These are phyloP conservation scores for Grifola frondosa DNA, from an alignment of 1,284 basidiomycete species.

Conservation along the genomic window DNA sequence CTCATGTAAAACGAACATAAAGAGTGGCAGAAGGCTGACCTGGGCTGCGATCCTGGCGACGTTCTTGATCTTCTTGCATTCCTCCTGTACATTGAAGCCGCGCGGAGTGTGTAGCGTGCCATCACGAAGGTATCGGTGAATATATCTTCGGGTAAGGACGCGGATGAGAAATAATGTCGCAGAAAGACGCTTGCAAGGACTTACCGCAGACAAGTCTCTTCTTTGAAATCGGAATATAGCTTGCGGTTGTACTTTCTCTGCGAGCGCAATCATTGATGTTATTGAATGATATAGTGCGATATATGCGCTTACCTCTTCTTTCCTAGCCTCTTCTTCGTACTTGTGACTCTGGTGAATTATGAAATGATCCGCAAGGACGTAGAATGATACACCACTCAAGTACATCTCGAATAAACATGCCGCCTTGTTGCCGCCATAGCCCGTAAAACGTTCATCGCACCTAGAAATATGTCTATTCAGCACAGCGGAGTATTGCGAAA, in stretches of 20 bases:
- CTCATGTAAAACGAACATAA: no score
- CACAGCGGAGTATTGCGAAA: slow-evolving; percentile 21
- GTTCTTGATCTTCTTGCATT: slow-evolving; percentile 67
- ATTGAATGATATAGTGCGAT: slow-evolving; percentile 2
- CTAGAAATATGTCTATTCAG: no score
- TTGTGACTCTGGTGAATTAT: slow-evolving; percentile 81
- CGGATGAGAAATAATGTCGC: neutral
- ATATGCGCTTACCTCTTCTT: slow-evolving; percentile 51
- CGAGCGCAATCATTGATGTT: slow-evolving; percentile 7
- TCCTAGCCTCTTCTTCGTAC: slow-evolving; percentile 74
- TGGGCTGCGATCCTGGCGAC: slow-evolving; percentile 40
- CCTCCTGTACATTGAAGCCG: slow-evolving; percentile 55
- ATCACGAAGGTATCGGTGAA: slow-evolving; percentile 50
- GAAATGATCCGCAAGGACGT: slow-evolving; percentile 82
- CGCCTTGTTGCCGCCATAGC: slow-evolving; percentile 77
- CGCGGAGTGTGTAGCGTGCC: slow-evolving; percentile 46
- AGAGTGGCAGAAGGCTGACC: no score
- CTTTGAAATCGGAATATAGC: slow-evolving; percentile 74
- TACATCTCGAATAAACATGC: slow-evolving; percentile 68
- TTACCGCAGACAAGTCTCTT: slow-evolving; percentile 69
- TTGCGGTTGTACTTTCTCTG: slow-evolving; percentile 77
- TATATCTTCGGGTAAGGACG: slow-evolving; percentile 25
- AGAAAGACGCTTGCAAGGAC: slow-evolving; percentile 6
- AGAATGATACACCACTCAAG: slow-evolving; percentile 69
- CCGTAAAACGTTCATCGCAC: slow-evolving; percentile 89